A percentile compares a stretch with the other conserved stretches of the same genome.
Evolutionary conservation across 1,284 basidiomycete genomes (phyloP).

Genomic region (Naganishia sp.): DNA sequence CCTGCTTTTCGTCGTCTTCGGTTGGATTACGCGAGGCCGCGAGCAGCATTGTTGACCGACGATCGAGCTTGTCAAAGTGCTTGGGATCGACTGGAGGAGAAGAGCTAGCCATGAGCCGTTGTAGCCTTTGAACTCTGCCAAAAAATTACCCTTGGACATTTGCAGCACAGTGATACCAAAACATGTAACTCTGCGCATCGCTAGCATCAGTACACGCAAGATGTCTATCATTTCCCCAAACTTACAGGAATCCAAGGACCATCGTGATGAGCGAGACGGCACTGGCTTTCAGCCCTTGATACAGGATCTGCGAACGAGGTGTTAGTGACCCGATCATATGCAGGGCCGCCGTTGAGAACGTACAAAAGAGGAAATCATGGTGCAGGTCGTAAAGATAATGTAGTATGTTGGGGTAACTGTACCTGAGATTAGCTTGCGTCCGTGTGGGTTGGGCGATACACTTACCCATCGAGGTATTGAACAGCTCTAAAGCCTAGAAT

Average conservation of each 20-base stretch:
- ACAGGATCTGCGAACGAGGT: conserved; percentile 66
- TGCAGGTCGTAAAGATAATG: conserved; percentile 75
- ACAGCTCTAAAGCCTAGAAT: conserved; percentile 76
- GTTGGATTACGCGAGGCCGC: conserved; percentile 70
- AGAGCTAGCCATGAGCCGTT: conserved; percentile 51
- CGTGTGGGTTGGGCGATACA: neutral
- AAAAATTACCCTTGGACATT: conserved; percentile 73
- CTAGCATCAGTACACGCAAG: neutral
- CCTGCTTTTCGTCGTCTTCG: conserved; percentile 57
- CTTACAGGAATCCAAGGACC: conserved; percentile 76
- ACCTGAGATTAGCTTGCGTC: conserved; percentile 26
- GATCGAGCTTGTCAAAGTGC: conserved; percentile 70
- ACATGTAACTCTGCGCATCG: conserved; percentile 42
- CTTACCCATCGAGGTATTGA: conserved; percentile 84
- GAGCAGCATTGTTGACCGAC: conserved; percentile 79
- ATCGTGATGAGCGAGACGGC: conserved; percentile 79
- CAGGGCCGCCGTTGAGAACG: conserved; percentile 30
- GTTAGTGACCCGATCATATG: neutral
- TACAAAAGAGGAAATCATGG: conserved; percentile 81
- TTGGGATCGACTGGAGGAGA: conserved; percentile 82
- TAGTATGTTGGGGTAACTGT: conserved; percentile 68
- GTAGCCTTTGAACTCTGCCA: neutral
- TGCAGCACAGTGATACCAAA: conserved; percentile 89
- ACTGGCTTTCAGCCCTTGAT: conserved; percentile 82
- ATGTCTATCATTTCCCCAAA: neutral